These are phyloP conservation scores for Aspergillus carlsbadensis DNA, from an alignment of 495 filamentous ascomycete species.

Conservation along the genomic window DNA sequence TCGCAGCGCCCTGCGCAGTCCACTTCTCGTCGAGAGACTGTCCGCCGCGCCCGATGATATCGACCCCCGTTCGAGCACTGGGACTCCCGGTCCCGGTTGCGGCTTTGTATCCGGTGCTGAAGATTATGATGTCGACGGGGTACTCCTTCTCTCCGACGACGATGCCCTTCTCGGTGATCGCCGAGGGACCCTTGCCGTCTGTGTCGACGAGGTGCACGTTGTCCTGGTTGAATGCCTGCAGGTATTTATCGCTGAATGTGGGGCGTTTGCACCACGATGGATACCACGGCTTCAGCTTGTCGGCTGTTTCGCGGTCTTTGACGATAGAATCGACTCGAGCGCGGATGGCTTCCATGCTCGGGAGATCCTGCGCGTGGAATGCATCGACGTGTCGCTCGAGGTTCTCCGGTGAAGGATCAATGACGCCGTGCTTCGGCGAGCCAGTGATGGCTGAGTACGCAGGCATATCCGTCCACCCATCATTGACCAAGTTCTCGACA, in stretches of 20 bases:
- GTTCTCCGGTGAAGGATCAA: not conserved
- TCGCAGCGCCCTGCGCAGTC: not conserved
- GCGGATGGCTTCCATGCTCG: not conserved
- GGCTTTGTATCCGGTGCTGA: not conserved
- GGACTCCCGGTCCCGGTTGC: not conserved
- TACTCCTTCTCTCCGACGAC: not conserved
- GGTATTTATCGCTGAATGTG: not conserved
- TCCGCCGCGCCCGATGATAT: not conserved
- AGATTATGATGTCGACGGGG: constrained; percentile 1
- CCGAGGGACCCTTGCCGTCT: not conserved
- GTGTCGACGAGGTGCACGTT: constrained; percentile 2
- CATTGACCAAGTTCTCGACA: constrained; percentile 33
- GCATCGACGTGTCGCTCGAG: not conserved
- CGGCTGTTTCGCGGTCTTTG: not conserved
- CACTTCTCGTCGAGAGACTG: constrained; percentile 4
- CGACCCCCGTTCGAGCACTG: not conserved
- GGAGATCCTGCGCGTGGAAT: not conserved
- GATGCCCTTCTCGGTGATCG: not conserved
- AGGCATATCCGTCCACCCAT: constrained; percentile 34
- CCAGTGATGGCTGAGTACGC: constrained; percentile 10
- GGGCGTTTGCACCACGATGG: constrained; percentile 6
- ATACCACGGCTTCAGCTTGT: not conserved
- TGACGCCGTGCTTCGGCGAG: not conserved
- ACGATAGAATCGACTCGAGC: not conserved
- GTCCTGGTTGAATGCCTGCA: not conserved